Base-by-base conservation (phyloP, 768 basidiomycete species). In the Amanita jacksonii region DNA sequence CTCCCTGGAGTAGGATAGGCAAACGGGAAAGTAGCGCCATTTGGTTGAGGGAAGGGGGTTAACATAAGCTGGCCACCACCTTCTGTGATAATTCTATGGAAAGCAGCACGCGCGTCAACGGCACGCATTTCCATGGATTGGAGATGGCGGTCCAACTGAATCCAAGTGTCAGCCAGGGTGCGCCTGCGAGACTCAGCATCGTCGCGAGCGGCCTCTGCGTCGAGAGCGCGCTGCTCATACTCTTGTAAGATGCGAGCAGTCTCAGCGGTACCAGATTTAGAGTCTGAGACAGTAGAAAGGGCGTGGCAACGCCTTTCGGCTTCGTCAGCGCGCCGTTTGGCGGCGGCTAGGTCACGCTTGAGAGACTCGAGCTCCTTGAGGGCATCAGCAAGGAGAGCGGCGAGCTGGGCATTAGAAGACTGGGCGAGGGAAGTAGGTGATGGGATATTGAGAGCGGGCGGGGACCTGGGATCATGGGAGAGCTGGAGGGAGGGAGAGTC, bases 301-400 rank as follows among this genome's bases (percentile, higher is more conserved):
- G 60, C 51, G 8, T 57, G 43, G 24, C 49, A 30, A 34, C 65
- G 60, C 1, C 72, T 65, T 40, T 82, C 81, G 0, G 73, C 67
- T 49, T 73, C 68, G 33, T 79, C 79, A 0, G 73, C 72, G 35
- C 77, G 69, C 42, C 66, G 69, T 24, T 59, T 57, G 0, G 61
- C 47, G 0, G 50, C 13, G 1, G 54, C 46, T 49, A 82, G 72
- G 46, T 82, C 76, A 27, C 63, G 65, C 15, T 68, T 64, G 37
- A 82, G 68, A 16, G 41, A 9, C 8, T 82, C 80, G 27, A 61
- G 56, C 35, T 82, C 78, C 51, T 63, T 63, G 52, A 74, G 75
- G 36, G 73, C 66, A 28, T 69, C 62, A 4, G 72, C 55, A 54
- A 84, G 76, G 38, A 82, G 68, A 5, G 64, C 51, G 10, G 80